Conservation (phyloP, 305 asterid genomes). For the Fraxinus paxiana region DNA sequence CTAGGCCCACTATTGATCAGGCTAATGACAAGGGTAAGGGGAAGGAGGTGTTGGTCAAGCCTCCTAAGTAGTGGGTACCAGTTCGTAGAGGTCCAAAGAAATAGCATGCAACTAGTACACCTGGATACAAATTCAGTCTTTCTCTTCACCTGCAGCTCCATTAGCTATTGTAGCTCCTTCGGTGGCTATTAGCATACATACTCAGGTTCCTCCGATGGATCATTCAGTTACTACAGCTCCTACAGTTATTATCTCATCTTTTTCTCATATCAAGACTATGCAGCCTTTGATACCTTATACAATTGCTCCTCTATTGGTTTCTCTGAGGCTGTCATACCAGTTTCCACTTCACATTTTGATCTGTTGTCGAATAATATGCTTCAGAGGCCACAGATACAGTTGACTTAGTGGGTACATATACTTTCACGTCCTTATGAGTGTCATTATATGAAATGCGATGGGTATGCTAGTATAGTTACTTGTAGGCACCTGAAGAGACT, state of each 20-base stretch:
- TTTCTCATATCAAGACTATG: background rate
- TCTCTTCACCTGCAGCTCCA: background rate
- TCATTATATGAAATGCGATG: background rate
- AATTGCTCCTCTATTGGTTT: background rate
- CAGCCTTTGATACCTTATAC: background rate
- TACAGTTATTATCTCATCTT: too few relatives aligned
- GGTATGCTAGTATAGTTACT: background rate
- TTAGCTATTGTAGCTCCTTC: background rate
- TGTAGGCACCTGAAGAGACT: background rate
- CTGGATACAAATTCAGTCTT: background rate
- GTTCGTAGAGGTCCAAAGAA: too few relatives aligned
- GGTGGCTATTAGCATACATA: background rate
- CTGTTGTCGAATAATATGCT: background rate
- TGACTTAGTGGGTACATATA: background rate
- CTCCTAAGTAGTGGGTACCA: background rate
- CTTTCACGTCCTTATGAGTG: background rate
- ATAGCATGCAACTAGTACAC: background rate
- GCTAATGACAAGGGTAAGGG: background rate
- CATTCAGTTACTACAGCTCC: background rate
- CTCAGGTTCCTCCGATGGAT: background rate
- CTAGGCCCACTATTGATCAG: background rate
- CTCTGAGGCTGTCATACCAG: background rate
- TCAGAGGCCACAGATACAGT: background rate
- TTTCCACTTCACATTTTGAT: background rate
- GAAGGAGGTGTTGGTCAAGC: background rate